Conservation (phyloP, 805 yeast species). For the Kodamaea leandrae region DNA sequence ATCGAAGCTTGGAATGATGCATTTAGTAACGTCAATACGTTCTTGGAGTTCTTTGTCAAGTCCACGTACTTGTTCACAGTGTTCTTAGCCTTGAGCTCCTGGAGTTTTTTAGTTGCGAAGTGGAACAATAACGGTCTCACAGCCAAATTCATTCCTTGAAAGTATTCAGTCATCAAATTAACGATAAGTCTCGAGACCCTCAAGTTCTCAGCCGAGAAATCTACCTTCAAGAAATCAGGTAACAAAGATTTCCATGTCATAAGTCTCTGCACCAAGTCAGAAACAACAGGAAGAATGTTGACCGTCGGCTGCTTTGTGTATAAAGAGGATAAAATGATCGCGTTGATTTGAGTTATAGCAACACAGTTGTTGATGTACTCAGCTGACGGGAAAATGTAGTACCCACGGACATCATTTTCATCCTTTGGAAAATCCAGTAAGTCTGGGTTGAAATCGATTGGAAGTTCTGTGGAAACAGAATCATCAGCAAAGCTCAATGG, state of each 20-base stretch:
- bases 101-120: constrained; percentile 66
- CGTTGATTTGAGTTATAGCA: constrained; percentile 74
- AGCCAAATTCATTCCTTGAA: constrained; percentile 77
- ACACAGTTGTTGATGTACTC: constrained; percentile 76
- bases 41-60: constrained; percentile 62
- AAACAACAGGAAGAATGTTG: constrained; percentile 72
- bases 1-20: constrained; percentile 80
- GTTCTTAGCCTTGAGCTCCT: constrained; percentile 41
- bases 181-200: constrained; percentile 64
- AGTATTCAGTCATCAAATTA: constrained; percentile 77
- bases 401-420: constrained; percentile 54
- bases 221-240: constrained; percentile 64
- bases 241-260: constrained; percentile 65
- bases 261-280: constrained; percentile 64
- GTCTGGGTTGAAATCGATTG: constrained; percentile 67
- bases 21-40: constrained; percentile 65
- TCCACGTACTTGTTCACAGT: constrained; percentile 55
- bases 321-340: constrained; percentile 63
- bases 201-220: constrained; percentile 52
- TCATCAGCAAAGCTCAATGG: constrained; percentile 79
- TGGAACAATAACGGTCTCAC: constrained; percentile 76
- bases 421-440: constrained; percentile 33
- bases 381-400: constrained; percentile 74
- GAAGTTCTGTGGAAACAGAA: constrained; percentile 75
- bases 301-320: constrained; percentile 74